A percentile compares a stretch with the other conserved stretches of the same genome.
Evolutionary conservation across 2,329 filamentous ascomycete species (phyloP).

Genomic region (Arthroderma sp.): DNA sequence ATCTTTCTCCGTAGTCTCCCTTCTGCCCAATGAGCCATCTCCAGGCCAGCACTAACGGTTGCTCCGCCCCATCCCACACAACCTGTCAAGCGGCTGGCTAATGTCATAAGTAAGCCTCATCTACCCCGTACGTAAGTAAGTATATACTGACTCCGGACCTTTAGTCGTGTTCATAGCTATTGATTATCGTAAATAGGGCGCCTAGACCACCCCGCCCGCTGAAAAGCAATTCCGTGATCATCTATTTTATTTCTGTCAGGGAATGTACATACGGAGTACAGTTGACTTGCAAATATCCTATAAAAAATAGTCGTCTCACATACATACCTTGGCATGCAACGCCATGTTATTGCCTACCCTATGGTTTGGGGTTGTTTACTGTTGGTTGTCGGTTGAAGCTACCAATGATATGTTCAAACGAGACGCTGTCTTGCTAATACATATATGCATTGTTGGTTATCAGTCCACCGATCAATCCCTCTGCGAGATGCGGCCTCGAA

Average conservation of each 20-base stretch:
- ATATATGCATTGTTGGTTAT: neutral
- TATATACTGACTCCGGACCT: too few species aligned
- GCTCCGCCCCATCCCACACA: neutral
- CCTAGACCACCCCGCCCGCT: neutral
- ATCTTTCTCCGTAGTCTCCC: neutral
- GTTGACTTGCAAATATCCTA: neutral
- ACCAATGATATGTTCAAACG: neutral
- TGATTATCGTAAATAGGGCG: neutral
- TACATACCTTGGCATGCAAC: slow-evolving; percentile 5
- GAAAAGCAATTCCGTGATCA: slow-evolving; percentile 4
- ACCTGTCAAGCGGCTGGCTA: neutral
- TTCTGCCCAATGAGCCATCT: neutral
- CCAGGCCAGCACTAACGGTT: neutral
- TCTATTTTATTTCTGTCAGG: neutral
- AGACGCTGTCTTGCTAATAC: neutral
- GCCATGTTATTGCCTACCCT: neutral
- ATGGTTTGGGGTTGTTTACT: neutral
- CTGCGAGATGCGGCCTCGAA: neutral
- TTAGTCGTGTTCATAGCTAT: too few species aligned
- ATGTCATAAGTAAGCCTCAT: too few species aligned
- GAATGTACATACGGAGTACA: neutral
- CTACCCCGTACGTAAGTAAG: too few species aligned
- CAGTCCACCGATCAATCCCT: neutral
- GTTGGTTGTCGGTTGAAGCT: neutral
- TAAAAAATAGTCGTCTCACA: neutral